A percentile compares a stretch with the other conserved stretches of the same genome.
phyloP scores from a whole-genome alignment of 2,329 filamentous ascomycete species.

The Aaosphaeria arxii region DNA sequence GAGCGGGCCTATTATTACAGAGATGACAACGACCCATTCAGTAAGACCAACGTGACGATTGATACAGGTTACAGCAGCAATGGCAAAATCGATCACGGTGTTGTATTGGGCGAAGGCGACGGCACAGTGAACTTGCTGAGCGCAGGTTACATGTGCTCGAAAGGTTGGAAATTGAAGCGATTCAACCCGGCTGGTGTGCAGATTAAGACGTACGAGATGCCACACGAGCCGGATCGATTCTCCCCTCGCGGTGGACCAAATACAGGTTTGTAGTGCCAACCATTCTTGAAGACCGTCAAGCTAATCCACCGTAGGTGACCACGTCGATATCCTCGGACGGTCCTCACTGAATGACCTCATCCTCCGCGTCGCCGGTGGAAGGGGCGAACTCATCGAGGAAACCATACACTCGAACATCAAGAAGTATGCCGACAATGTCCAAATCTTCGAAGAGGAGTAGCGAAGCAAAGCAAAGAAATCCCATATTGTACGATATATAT shows the following conservation, averaged over 20 bases:
- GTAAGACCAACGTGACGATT: constrained; percentile 62
- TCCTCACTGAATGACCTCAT: constrained; percentile 89
- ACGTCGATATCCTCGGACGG: constrained; percentile 92
- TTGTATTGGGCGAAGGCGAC: constrained; percentile 94
- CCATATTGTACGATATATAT: not conserved
- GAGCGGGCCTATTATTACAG: constrained; percentile 93
- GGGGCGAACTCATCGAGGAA: constrained; percentile 74
- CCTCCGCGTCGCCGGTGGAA: constrained; percentile 79
- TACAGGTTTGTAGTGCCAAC: constrained; percentile 46
- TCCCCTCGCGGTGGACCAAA: constrained; percentile 72
- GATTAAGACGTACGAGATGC: constrained; percentile 91
- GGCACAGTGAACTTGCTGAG: constrained; percentile 93
- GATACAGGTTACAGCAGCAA: constrained; percentile 50
- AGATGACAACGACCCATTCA: constrained; percentile 62
- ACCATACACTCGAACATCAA: constrained; percentile 76
- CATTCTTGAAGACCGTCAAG: not conserved
- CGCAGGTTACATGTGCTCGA: constrained; percentile 93
- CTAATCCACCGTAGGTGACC: constrained; percentile 61
- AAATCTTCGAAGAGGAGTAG: constrained; percentile 63
- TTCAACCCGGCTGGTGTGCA: constrained; percentile 86
- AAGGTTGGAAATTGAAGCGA: constrained; percentile 87
- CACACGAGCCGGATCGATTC: constrained; percentile 90
- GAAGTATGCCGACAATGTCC: constrained; percentile 78
- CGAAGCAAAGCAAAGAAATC: not conserved
- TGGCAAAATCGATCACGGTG: constrained; percentile 69